These are phyloP conservation scores for Trypanosomatidae sp. DNA, from an alignment of 208 protist species.

Conservation along the genomic window DNA sequence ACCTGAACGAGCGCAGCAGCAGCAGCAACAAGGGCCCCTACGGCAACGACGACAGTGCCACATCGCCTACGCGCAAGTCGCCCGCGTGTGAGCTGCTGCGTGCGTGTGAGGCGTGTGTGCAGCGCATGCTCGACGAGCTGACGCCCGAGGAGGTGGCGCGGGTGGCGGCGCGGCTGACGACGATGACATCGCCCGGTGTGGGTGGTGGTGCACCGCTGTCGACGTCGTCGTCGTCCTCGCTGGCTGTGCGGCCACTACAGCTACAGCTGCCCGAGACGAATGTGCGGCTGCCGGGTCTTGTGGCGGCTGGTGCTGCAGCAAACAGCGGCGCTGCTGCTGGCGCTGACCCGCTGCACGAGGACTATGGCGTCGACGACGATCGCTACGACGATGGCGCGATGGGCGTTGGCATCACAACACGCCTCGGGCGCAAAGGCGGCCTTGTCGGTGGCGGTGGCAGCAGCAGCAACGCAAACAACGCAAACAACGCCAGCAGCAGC, in stretches of 20 bases:
- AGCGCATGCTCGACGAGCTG: slow-evolving; percentile 50
- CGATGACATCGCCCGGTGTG: no score
- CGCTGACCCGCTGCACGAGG: no score
- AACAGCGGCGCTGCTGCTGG: no score
- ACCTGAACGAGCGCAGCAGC: no score
- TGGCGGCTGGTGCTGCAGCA: no score
- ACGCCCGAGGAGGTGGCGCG: slow-evolving; percentile 23
- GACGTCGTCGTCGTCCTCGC: no score
- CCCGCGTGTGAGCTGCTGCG: slow-evolving; percentile 31
- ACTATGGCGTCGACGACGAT: slow-evolving; percentile 3
- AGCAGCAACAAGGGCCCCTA: no score
- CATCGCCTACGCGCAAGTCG: slow-evolving; percentile 2
- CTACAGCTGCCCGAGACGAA: slow-evolving; percentile 31
- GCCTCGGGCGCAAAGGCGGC: background rate
- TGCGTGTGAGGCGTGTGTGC: slow-evolving; percentile 35
- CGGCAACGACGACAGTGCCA: background rate
- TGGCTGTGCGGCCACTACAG: no score
- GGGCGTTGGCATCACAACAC: background rate
- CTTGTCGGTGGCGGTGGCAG: background rate
- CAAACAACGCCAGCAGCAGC: background rate
- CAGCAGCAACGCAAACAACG: background rate
- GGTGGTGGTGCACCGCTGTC: no score
- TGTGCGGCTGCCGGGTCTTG: slow-evolving; percentile 25
- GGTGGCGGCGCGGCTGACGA: slow-evolving; percentile 11
- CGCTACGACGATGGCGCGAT: background rate